Evolutionary conservation across 2,329 filamentous ascomycete genomes (phyloP).

Genomic region (Ascochyta lentis): DNA sequence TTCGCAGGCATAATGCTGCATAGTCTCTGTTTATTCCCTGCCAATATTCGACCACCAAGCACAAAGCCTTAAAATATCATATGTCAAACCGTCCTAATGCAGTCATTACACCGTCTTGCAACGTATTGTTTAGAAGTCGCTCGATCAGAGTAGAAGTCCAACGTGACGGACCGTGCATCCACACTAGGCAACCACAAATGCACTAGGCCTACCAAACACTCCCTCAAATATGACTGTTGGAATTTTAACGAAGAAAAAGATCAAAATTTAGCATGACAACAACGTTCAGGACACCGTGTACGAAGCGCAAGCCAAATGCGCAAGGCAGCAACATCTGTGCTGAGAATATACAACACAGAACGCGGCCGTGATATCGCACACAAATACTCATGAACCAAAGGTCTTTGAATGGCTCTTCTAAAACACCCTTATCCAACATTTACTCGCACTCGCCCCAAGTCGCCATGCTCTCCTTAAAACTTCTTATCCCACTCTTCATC

Average conservation of each 20-base stretch:
- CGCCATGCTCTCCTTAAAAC: not conserved
- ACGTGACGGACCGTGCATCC: not conserved
- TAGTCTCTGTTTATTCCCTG: too few relatives aligned
- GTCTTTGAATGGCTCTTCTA: not conserved
- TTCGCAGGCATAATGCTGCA: too few relatives aligned
- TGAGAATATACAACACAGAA: not conserved
- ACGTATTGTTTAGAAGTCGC: not conserved
- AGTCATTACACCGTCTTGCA: not conserved
- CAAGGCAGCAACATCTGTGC: slow-evolving; percentile 6
- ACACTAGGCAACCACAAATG: slow-evolving; percentile 12
- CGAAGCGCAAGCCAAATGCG: not conserved
- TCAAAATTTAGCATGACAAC: not conserved
- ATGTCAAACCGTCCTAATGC: not conserved
- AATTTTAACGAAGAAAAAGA: not conserved
- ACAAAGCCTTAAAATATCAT: not conserved
- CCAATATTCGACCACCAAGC: too few relatives aligned
- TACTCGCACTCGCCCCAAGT: not conserved
- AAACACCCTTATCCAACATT: too few relatives aligned
- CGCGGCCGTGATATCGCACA: not conserved
- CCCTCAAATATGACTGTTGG: not conserved
- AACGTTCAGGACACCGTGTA: not conserved
- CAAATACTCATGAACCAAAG: not conserved
- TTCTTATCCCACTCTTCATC: slow-evolving; percentile 1
- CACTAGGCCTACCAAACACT: slow-evolving; percentile 3
- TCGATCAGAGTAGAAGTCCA: not conserved